phyloP scores from a whole-genome alignment of 202 grass and related monocot genomes.

The Schoenoplectus triqueter region DNA sequence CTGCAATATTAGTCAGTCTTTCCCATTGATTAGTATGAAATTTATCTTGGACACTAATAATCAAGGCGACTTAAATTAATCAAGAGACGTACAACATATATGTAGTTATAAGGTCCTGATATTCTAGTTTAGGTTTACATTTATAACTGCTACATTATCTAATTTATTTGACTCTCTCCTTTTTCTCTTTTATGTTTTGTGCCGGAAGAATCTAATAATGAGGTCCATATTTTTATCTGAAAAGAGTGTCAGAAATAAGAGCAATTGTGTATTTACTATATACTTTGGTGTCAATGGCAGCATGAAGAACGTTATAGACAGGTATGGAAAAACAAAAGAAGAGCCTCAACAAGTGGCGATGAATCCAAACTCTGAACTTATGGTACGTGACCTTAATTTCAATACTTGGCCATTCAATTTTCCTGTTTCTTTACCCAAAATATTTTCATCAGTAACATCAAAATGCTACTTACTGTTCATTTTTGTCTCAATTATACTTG shows the following conservation, averaged over 20 bases:
- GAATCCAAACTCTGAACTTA: constrained; percentile 62
- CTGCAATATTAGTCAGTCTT: neutral
- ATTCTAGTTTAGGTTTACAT: neutral
- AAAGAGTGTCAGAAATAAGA: constrained; percentile 15
- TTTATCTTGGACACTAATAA: neutral
- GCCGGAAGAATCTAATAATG: neutral
- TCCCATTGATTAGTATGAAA: neutral
- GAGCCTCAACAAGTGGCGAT: constrained; percentile 44
- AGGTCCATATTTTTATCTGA: neutral
- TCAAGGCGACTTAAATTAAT: neutral
- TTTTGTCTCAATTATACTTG: too few species aligned
- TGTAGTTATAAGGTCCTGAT: neutral
- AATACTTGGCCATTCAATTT: neutral
- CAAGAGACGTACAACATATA: neutral
- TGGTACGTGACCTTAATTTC: constrained; percentile 50
- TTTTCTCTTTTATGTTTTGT: neutral
- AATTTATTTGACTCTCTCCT: neutral
- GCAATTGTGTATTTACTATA: neutral
- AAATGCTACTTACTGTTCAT: neutral
- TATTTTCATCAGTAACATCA: neutral
- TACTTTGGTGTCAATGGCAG: constrained; percentile 37
- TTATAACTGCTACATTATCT: neutral
- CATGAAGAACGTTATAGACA: constrained; percentile 80
- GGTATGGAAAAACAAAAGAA: constrained; percentile 67
- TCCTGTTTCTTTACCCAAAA: neutral